Evolutionary conservation across 495 filamentous ascomycete species (phyloP), one percentile per base, ranked within the genome.

Genomic region (Astrocystis sublimbata): DNA sequence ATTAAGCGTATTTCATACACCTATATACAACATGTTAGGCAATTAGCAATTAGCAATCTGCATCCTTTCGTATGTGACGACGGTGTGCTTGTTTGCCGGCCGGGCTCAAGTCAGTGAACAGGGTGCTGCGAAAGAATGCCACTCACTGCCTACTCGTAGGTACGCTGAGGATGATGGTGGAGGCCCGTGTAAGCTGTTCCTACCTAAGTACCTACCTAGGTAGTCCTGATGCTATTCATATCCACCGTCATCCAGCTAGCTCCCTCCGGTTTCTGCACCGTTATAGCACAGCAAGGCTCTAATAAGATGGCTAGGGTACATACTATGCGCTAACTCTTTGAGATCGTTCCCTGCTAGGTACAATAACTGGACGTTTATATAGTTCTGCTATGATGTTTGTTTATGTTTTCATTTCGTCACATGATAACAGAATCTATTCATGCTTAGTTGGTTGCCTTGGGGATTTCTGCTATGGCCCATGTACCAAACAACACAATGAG

Each of bases 21-120:
- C n/a, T n/a, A n/a, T n/a, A n/a, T n/a, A n/a, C n/a, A n/a, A n/a
- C n/a, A n/a, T n/a, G n/a, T n/a, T n/a, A n/a, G n/a, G n/a, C n/a
- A n/a, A n/a, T n/a, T n/a, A n/a, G n/a, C n/a, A n/a, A n/a, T n/a
- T n/a, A n/a, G n/a, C n/a, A n/a, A n/a, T n/a, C 33, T 33, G 3
- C n/a, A 12, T 10, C 21, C 23, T 5, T 8, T 52, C n/a, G 33
- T 33, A 51, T 33, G 49, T 52, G 28, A 52, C 30, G 9, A 17
- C 21, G n/a, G n/a, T 15, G 26, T 42, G 58, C 58, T 52, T 58
- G n/a, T n/a, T n/a, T 58, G 28, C 19, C 21, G 1, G 54, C 54
- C 40, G 28, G 54, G 28, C n/a, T n/a, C n/a, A n/a, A n/a, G 30
- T 58, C 56, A 42, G 56, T 58, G 56, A 58, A 42, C 56, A 42